These are phyloP conservation scores for Exophiala mesophila DNA, from an alignment of 2,329 filamentous ascomycete genomes.

Conservation along the genomic window DNA sequence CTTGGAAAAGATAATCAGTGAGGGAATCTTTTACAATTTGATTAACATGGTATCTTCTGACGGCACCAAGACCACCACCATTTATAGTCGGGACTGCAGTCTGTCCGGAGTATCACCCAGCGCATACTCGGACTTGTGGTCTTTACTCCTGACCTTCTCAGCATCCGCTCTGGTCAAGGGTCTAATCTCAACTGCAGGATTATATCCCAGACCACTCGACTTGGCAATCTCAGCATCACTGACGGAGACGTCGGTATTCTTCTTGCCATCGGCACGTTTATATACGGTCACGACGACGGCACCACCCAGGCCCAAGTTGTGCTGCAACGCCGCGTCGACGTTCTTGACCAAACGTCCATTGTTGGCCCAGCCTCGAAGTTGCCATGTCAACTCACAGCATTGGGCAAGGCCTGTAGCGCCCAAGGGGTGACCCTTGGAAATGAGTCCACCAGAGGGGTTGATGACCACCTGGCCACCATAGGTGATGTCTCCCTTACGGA, in stretches of 20 bases:
- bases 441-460: constrained; percentile 90
- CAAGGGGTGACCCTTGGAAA: constrained; percentile 91
- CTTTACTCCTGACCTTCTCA: constrained; percentile 65
- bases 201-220: constrained; percentile 72
- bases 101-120: constrained; percentile 69
- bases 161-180: constrained; percentile 76
- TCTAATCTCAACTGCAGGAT: constrained; percentile 82
- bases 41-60: neutral
- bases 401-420: constrained; percentile 90
- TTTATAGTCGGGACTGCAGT: constrained; percentile 62
- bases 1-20: too few relatives aligned
- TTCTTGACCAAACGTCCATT: constrained; percentile 64
- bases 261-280: constrained; percentile 68
- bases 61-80: neutral
- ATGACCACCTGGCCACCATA: constrained; percentile 75
- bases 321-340: constrained; percentile 74
- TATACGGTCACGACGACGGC: constrained; percentile 89
- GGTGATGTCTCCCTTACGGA: constrained; percentile 81
- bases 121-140: constrained; percentile 66
- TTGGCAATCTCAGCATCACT: constrained; percentile 60
- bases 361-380: constrained; percentile 91
- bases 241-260: constrained; percentile 52
- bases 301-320: constrained; percentile 87
- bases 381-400: constrained; percentile 95
- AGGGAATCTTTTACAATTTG: too few relatives aligned